phyloP scores from a whole-genome alignment of 805 yeast genomes.

The Saccharomycopsis babjevae region DNA sequence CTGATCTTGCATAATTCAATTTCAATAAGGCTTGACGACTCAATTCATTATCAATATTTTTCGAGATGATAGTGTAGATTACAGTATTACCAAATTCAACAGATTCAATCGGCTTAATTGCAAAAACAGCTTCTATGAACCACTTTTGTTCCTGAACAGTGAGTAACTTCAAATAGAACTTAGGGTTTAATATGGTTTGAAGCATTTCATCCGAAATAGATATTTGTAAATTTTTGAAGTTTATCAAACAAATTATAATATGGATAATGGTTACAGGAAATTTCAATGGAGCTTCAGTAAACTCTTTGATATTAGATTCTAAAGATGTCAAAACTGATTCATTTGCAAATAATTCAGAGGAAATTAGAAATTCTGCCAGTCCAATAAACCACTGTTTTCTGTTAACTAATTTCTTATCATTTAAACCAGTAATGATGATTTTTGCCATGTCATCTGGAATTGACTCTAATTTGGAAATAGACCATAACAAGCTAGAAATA shows the following conservation, averaged over 20 bases:
- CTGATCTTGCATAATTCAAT: not conserved
- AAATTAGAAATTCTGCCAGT: not conserved
- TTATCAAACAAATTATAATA: not conserved
- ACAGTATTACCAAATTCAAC: constrained; percentile 11
- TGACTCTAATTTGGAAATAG: constrained; percentile 21
- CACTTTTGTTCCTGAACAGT: constrained; percentile 39
- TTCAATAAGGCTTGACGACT: not conserved
- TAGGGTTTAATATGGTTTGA: constrained; percentile 32
- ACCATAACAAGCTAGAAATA: constrained; percentile 33
- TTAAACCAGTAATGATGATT: constrained; percentile 46
- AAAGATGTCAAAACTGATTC: constrained; percentile 21
- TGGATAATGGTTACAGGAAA: constrained; percentile 20
- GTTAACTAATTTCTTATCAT: constrained; percentile 51
- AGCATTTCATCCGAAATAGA: not conserved
- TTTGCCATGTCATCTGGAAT: constrained; percentile 15
- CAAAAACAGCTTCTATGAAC: constrained; percentile 38
- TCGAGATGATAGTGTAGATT: constrained; percentile 1
- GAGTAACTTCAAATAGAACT: constrained; percentile 40
- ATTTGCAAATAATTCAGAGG: not conserved
- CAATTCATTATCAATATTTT: not conserved
- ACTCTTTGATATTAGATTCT: constrained; percentile 31
- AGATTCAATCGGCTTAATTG: not conserved
- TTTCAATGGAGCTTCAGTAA: constrained; percentile 42
- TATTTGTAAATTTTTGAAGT: not conserved
- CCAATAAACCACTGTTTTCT: constrained; percentile 59